Conservation (phyloP, 1,139 yeast species). For the Suhomyces panamericanus region DNA sequence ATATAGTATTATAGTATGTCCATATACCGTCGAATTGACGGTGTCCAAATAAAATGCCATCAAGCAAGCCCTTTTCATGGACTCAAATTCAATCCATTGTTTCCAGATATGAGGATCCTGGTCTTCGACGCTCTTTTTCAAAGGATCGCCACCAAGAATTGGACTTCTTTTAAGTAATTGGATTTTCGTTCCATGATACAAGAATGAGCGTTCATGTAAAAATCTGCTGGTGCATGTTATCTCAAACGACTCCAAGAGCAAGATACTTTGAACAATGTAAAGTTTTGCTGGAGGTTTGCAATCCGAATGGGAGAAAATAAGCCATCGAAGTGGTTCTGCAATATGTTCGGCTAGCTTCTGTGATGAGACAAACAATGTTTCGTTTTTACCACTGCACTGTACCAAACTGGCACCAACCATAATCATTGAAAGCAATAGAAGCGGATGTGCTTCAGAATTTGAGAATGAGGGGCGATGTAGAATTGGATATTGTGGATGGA, state of each 20-base stretch:
- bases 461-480: conserved; percentile 64
- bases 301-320: conserved; percentile 56
- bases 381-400: conserved; percentile 19
- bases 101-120: conserved; percentile 24
- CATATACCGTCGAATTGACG: conserved; percentile 35
- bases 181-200: conserved; percentile 74
- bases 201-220: conserved; percentile 69
- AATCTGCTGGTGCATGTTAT: conserved; percentile 45
- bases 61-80: conserved; percentile 33
- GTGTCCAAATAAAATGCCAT: conserved; percentile 37
- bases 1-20: conserved; percentile 28
- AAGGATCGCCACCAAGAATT: conserved; percentile 66
- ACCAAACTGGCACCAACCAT: conserved; percentile 46
- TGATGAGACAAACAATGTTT: conserved; percentile 18
- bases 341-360: conserved; percentile 36
- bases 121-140: conserved; percentile 13
- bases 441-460: conserved; percentile 50
- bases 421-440: conserved; percentile 55
- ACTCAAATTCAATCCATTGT: conserved; percentile 35
- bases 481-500: conserved; percentile 62
- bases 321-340: conserved; percentile 64
- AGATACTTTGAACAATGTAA: conserved; percentile 65
- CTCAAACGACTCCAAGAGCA: conserved; percentile 64
- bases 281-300: conserved; percentile 56
- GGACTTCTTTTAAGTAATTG: conserved; percentile 72